phyloP scores from a whole-genome alignment of 768 basidiomycete species.

The Tulasnella sp. region DNA sequence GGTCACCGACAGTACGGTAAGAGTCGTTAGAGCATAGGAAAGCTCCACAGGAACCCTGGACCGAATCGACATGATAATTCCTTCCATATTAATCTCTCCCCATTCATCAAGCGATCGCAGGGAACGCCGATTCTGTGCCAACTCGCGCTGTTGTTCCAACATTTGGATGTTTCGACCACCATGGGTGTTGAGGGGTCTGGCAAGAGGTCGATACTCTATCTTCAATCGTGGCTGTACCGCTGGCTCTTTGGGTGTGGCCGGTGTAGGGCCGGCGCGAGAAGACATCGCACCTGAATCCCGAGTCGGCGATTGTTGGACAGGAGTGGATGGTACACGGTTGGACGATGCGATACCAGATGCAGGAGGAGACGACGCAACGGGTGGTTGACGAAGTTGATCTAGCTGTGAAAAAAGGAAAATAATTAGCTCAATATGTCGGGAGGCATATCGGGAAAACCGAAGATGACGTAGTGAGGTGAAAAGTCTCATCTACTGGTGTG shows the following conservation, averaged over 20 bases:
- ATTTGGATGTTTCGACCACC: slow-evolving; percentile 70
- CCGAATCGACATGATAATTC: slow-evolving; percentile 84
- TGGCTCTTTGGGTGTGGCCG: too few relatives aligned
- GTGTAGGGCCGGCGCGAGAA: too few relatives aligned
- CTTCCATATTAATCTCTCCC: slow-evolving; percentile 64
- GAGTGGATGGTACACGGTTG: too few relatives aligned
- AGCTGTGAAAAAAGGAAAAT: not conserved
- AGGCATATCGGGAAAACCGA: too few relatives aligned
- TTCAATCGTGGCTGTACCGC: slow-evolving; percentile 63
- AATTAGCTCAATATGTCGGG: not conserved
- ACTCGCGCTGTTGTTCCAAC: slow-evolving; percentile 48
- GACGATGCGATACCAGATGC: too few relatives aligned
- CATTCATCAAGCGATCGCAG: slow-evolving; percentile 70
- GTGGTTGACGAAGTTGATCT: not conserved
- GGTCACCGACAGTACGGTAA: slow-evolving; percentile 71
- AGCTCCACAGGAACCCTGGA: slow-evolving; percentile 73
- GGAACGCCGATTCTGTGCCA: slow-evolving; percentile 37
- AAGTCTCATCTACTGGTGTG: not conserved
- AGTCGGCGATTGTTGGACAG: too few relatives aligned
- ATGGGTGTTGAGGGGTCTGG: slow-evolving; percentile 56
- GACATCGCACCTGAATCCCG: too few relatives aligned
- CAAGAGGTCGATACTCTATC: slow-evolving; percentile 77
- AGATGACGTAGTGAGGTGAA: too few relatives aligned
- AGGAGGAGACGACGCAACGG: too few relatives aligned
- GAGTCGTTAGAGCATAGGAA: slow-evolving; percentile 78